Evolutionary conservation across 495 filamentous ascomycete species (phyloP).

Genomic region (Apodospora peruviana): DNA sequence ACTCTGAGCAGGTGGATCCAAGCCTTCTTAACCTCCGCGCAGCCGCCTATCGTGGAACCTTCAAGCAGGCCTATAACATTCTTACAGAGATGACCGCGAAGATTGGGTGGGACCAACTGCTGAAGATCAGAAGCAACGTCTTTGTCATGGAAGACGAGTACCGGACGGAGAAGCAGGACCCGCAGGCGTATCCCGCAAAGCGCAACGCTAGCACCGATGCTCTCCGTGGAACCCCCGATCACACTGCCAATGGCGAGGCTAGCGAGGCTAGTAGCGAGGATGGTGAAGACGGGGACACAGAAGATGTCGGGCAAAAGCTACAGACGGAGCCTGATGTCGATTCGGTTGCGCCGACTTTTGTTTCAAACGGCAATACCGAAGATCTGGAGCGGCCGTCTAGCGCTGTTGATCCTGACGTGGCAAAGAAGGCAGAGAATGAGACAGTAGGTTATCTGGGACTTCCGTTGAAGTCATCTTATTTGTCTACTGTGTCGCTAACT

Average conservation of each 20-base stretch:
- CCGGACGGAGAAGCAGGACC: slow-evolving; percentile 76
- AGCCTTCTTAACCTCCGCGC: slow-evolving; percentile 83
- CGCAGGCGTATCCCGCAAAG: slow-evolving; percentile 46
- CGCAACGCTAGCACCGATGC: slow-evolving; percentile 73
- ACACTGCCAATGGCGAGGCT: slow-evolving; percentile 55
- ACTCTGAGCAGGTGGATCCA: slow-evolving; percentile 79
- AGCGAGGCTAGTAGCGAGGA: slow-evolving; percentile 43
- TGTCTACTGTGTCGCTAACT: slow-evolving; percentile 15
- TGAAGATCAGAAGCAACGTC: slow-evolving; percentile 88
- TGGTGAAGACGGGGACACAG: slow-evolving; percentile 1
- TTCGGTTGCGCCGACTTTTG: slow-evolving; percentile 26
- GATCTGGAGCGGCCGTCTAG: slow-evolving; percentile 75
- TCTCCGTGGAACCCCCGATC: slow-evolving; percentile 59
- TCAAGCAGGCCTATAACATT: slow-evolving; percentile 88
- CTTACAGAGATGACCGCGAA: slow-evolving; percentile 90
- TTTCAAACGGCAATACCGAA: slow-evolving; percentile 33
- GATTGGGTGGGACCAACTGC: slow-evolving; percentile 94
- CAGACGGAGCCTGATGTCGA: slow-evolving; percentile 21
- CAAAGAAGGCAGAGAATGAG: slow-evolving; percentile 72
- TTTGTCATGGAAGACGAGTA: slow-evolving; percentile 99
- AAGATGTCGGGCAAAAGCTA: background rate
- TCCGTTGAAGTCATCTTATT: background rate
- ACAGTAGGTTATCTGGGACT: slow-evolving; percentile 41
- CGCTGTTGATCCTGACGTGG: slow-evolving; percentile 73
- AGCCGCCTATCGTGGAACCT: slow-evolving; percentile 84